Evolutionary conservation across 1,284 basidiomycete genomes (phyloP).

Genomic region (Rhodotorula sp.): DNA sequence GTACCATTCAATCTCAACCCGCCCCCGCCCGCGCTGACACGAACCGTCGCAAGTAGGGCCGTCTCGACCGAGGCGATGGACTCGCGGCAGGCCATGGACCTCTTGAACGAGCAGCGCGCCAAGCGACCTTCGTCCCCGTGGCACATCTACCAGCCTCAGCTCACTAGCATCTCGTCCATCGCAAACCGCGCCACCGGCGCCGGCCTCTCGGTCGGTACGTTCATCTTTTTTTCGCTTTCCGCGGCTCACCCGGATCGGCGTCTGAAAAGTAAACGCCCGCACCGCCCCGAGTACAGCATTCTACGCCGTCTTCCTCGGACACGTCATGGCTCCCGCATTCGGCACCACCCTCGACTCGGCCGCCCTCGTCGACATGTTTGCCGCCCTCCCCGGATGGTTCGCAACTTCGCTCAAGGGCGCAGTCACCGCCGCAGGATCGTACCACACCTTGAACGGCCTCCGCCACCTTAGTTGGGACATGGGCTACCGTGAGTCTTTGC

Average conservation of each 20-base stretch:
- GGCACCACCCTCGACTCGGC: slow-evolving; percentile 67
- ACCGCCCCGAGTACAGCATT: slow-evolving; percentile 59
- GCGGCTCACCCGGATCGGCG: neutral
- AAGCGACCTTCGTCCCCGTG: slow-evolving; percentile 76
- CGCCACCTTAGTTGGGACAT: slow-evolving; percentile 90
- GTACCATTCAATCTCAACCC: no score
- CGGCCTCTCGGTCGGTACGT: slow-evolving; percentile 61
- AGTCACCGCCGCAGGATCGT: slow-evolving; percentile 79
- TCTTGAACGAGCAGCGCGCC: slow-evolving; percentile 83
- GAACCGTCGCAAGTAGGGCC: neutral
- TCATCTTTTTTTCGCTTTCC: slow-evolving; percentile 59
- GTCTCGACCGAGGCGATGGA: slow-evolving; percentile 65
- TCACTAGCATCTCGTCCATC: slow-evolving; percentile 82
- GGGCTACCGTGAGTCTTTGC: slow-evolving; percentile 69
- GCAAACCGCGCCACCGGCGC: slow-evolving; percentile 79
- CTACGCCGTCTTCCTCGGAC: slow-evolving; percentile 83
- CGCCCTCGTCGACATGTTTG: slow-evolving; percentile 70
- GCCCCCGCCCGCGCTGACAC: neutral
- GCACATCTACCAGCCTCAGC: slow-evolving; percentile 44
- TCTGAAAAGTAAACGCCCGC: no score
- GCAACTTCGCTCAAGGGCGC: slow-evolving; percentile 73
- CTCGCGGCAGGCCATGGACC: slow-evolving; percentile 58
- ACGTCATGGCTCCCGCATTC: slow-evolving; percentile 74
- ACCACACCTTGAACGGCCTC: slow-evolving; percentile 86
- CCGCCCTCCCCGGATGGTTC: slow-evolving; percentile 52